These are phyloP conservation scores for Tolypocladium endophyticum DNA, from an alignment of 2,329 filamentous ascomycete species.

Conservation along the genomic window DNA sequence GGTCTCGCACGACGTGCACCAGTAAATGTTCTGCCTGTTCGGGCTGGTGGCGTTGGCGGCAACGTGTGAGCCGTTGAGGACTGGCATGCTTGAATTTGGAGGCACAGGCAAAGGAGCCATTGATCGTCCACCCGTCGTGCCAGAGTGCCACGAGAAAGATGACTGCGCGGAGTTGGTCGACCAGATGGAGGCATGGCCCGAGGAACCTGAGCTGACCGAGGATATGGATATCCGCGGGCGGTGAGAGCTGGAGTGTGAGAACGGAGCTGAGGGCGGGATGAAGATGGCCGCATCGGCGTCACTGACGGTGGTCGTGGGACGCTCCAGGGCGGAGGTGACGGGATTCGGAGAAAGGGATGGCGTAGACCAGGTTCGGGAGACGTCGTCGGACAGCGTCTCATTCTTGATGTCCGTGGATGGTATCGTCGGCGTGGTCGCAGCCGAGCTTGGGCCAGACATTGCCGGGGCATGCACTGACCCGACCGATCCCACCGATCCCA, in stretches of 20 bases:
- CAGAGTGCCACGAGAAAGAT: slow-evolving; percentile 29
- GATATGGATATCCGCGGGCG: slow-evolving; percentile 36
- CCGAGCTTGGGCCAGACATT: slow-evolving; percentile 1
- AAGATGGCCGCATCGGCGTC: slow-evolving; percentile 18
- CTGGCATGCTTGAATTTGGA: slow-evolving; percentile 15
- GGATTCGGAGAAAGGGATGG: slow-evolving; percentile 3
- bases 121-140: slow-evolving; percentile 20
- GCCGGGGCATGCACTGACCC: slow-evolving; percentile 8
- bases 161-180: slow-evolving; percentile 30
- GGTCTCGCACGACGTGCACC: slow-evolving; percentile 50
- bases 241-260: slow-evolving; percentile 20
- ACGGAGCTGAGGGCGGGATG: slow-evolving; percentile 23
- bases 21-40: slow-evolving; percentile 38
- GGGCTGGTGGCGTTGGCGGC: slow-evolving; percentile 16
- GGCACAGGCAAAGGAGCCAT: slow-evolving; percentile 26
- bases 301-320: slow-evolving; percentile 1
- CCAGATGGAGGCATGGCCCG: slow-evolving; percentile 36
- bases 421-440: slow-evolving; percentile 7
- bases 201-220: slow-evolving; percentile 38
- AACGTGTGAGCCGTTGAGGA: slow-evolving; percentile 21
- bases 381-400: slow-evolving; percentile 17
- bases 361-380: slow-evolving; percentile 12
- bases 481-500: too few relatives aligned
- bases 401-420: slow-evolving; percentile 17
- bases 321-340: slow-evolving; percentile 3